Conservation (phyloP, 2,329 filamentous ascomycete species). For the Penicillium concentricum region DNA sequence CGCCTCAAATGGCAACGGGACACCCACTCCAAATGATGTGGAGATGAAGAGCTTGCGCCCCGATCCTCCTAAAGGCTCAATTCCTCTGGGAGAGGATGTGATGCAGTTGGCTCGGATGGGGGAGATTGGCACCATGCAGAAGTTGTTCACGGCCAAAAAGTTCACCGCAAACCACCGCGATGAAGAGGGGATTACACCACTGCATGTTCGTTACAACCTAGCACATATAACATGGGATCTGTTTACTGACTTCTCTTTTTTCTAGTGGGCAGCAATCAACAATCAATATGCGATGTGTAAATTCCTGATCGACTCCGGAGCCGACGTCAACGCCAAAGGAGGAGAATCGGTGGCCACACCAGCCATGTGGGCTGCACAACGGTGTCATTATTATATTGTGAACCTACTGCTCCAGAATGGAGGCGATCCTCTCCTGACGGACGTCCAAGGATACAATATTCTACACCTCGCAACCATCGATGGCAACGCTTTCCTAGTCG, state of each 20-base stretch:
- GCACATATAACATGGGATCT: not conserved
- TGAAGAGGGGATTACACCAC: slow-evolving; percentile 88
- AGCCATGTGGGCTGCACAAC: slow-evolving; percentile 94
- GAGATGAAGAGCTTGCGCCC: slow-evolving; percentile 41
- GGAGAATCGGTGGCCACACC: slow-evolving; percentile 93
- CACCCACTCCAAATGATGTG: slow-evolving; percentile 33
- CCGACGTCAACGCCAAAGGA: slow-evolving; percentile 91
- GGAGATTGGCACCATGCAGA: slow-evolving; percentile 82
- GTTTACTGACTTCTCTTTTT: slow-evolving; percentile 15
- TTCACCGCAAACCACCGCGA: slow-evolving; percentile 81
- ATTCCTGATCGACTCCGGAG: slow-evolving; percentile 81
- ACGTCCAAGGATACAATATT: slow-evolving; percentile 96
- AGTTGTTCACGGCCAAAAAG: slow-evolving; percentile 79
- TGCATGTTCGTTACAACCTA: slow-evolving; percentile 69
- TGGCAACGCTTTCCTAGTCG: slow-evolving; percentile 86
- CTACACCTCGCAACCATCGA: slow-evolving; percentile 96
- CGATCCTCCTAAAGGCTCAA: slow-evolving; percentile 33
- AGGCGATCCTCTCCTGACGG: slow-evolving; percentile 86
- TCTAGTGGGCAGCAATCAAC: slow-evolving; percentile 96
- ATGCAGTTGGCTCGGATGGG: slow-evolving; percentile 93
- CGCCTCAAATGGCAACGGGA: slow-evolving; percentile 31
- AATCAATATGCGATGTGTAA: slow-evolving; percentile 98
- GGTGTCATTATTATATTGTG: slow-evolving; percentile 95
- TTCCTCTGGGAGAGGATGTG: slow-evolving; percentile 69
- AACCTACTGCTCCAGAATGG: slow-evolving; percentile 87